These are phyloP conservation scores for Castanea crenata DNA, from an alignment of 306 rosid genomes.

Conservation along the genomic window DNA sequence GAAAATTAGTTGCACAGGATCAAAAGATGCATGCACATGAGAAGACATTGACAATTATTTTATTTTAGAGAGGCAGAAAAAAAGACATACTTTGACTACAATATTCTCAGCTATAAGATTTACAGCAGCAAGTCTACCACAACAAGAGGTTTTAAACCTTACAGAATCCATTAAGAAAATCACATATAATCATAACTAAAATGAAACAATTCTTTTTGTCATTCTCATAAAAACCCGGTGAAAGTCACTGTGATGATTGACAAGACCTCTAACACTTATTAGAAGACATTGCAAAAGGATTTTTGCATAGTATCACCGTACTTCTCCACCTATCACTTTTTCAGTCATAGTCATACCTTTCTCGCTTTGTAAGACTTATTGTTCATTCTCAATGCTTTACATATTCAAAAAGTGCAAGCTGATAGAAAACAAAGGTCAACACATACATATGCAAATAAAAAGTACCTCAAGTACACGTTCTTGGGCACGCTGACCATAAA, in stretches of 20 bases:
- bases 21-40: not conserved
- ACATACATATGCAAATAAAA: conserved; percentile 1
- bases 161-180: not conserved
- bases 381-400: too few species aligned
- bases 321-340: too few species aligned
- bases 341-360: too few species aligned
- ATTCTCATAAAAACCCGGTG: not conserved
- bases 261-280: not conserved
- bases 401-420: too few species aligned
- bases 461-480: conserved; percentile 68
- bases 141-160: not conserved
- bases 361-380: too few species aligned
- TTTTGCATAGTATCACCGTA: not conserved
- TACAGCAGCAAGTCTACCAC: not conserved
- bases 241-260: not conserved
- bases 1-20: not conserved
- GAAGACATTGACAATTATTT: not conserved
- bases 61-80: not conserved
- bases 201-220: not conserved
- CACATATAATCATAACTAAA: not conserved
- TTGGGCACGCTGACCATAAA: conserved; percentile 46
- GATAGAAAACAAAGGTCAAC: not conserved
- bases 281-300: not conserved
- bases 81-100: not conserved
- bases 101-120: not conserved